Percentiles rank a stretch among this genome's conserved stretches.
These are phyloP conservation scores for Musa troglodytarum DNA, from an alignment of 176 grass and related monocot species.

Conservation along the genomic window DNA sequence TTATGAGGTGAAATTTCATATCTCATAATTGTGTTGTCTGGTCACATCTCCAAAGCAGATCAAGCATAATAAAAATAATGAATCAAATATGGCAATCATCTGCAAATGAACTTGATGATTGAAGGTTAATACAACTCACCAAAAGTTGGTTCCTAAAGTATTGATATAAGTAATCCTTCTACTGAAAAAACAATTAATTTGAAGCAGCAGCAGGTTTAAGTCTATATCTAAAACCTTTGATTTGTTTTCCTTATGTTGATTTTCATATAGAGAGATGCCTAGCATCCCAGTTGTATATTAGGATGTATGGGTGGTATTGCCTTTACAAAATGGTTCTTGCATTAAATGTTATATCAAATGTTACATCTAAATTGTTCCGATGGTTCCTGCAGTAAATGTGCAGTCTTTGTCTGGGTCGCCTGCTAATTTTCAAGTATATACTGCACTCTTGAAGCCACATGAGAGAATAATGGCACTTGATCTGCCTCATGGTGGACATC, in stretches of 20 bases:
- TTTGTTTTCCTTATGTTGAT: conserved; percentile 9
- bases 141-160: background rate
- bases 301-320: background rate
- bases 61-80: too few species aligned
- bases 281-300: background rate
- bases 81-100: too few species aligned
- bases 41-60: too few species aligned
- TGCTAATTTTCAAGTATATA: conserved; percentile 95
- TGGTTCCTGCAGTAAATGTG: conserved; percentile 65
- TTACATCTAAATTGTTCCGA: background rate
- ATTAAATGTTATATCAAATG: background rate
- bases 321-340: background rate
- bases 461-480: conserved; percentile 98
- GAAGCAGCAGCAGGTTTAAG: conserved; percentile 9
- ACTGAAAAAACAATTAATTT: background rate
- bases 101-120: background rate
- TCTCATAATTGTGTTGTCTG: background rate
- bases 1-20: background rate
- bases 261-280: background rate
- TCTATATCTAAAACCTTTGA: background rate
- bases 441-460: conserved; percentile 93
- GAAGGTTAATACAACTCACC: background rate
- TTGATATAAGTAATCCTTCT: background rate
- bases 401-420: conserved; percentile 88
- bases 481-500: conserved; percentile 98